Evolutionary conservation across 768 basidiomycete species (phyloP).

Genomic region (Russula brevipes): DNA sequence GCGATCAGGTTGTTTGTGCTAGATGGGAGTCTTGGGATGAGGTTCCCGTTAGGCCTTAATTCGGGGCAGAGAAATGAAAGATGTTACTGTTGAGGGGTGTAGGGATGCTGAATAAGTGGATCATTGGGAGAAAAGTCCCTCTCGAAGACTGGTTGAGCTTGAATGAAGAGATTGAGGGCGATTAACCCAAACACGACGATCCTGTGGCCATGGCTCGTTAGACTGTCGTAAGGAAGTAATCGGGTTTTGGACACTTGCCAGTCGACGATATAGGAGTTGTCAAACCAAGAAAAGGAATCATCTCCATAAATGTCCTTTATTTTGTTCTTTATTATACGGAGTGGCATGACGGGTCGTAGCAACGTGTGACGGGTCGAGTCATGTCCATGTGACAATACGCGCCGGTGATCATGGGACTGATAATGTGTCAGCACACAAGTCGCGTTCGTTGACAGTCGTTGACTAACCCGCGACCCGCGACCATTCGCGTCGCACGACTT

Average conservation of each 20-base stretch:
- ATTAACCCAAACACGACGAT: conserved; percentile 36
- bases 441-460: not conserved
- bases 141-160: conserved; percentile 30
- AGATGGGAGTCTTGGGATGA: conserved; percentile 43
- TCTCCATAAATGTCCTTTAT: conserved; percentile 24
- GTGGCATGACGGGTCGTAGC: conserved; percentile 11
- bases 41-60: conserved; percentile 3
- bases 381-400: conserved; percentile 15
- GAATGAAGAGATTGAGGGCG: conserved; percentile 39
- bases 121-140: conserved; percentile 38
- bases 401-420: not conserved
- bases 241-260: conserved; percentile 37
- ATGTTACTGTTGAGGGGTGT: conserved; percentile 19
- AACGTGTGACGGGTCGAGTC: conserved; percentile 7
- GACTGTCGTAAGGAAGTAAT: not conserved
- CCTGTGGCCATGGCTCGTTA: conserved; percentile 25
- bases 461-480: not conserved
- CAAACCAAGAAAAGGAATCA: conserved; percentile 31
- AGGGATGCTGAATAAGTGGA: conserved; percentile 41
- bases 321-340: conserved; percentile 11
- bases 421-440: not conserved
- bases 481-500: not conserved
- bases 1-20: conserved; percentile 41
- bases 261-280: conserved; percentile 46
- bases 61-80: not conserved